A percentile compares a stretch with the other conserved stretches of the same genome.
Conservation (phyloP, 345 rosid species). For the Boechera retrofracta region DNA sequence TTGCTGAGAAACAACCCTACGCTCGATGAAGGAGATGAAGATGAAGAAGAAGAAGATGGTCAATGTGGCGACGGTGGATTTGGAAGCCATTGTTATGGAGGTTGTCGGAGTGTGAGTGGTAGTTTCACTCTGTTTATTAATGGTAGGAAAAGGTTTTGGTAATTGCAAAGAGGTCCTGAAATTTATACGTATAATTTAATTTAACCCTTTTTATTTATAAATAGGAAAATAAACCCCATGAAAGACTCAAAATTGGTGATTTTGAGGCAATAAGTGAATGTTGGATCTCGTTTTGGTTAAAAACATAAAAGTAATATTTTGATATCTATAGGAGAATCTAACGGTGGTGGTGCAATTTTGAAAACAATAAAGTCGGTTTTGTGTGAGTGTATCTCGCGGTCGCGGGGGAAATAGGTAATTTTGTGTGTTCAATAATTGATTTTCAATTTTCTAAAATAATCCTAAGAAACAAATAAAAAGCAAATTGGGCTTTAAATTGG, state of each 20-base stretch:
- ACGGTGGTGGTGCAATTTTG: conserved; percentile 16
- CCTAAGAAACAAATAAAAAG: background rate
- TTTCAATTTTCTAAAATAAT: conserved; percentile 3
- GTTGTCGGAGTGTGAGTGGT: conserved; percentile 37
- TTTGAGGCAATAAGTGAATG: background rate
- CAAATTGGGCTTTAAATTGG: background rate
- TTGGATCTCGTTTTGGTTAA: background rate
- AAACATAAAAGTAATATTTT: conserved; percentile 8
- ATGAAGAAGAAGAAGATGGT: conserved; percentile 37
- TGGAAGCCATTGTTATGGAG: conserved; percentile 48
- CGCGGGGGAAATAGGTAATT: background rate
- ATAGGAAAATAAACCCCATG: accelerated
- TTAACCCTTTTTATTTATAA: background rate
- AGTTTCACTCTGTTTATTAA: conserved; percentile 4
- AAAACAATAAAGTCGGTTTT: conserved; percentile 8
- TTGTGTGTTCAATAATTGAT: conserved; percentile 8
- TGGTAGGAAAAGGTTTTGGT: background rate
- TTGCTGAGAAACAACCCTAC: conserved; percentile 33
- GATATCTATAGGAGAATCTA: conserved; percentile 27
- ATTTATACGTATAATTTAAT: background rate
- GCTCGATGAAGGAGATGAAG: conserved; percentile 24
- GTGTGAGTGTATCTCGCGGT: conserved; percentile 3
- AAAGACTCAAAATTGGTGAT: background rate
- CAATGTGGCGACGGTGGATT: conserved; percentile 32
- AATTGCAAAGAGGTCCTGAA: background rate